These are phyloP conservation scores for Tolypocladium cylindrosporum DNA, from an alignment of 2,329 filamentous ascomycete genomes.

Conservation along the genomic window DNA sequence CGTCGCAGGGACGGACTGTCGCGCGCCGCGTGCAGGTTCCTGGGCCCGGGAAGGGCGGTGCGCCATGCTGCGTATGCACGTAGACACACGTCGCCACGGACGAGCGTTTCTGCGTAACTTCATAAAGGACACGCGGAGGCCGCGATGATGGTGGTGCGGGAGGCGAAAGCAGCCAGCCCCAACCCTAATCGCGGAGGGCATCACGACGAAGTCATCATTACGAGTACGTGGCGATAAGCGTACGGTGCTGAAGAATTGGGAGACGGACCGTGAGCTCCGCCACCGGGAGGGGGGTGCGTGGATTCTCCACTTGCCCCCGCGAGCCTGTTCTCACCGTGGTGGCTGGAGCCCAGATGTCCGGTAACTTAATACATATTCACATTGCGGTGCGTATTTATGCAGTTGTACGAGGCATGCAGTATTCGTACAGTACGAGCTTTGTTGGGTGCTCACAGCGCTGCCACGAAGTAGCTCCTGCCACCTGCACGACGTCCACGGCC, in stretches of 20 bases:
- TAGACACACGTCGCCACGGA: not conserved
- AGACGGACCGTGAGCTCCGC: not conserved
- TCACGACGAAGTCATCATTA: not conserved
- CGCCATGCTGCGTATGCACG: not conserved
- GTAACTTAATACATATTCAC: not conserved
- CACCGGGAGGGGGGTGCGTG: not conserved
- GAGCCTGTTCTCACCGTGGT: not conserved
- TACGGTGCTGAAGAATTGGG: not conserved
- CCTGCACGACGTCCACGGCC: not conserved
- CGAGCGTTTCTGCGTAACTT: not conserved
- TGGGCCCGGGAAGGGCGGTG: not conserved
- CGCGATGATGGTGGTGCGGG: not conserved
- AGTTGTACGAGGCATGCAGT: not conserved
- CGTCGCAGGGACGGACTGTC: not conserved
- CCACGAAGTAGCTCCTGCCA: not conserved
- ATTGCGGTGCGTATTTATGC: not conserved
- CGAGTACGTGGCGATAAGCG: not conserved
- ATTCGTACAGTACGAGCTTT: no score
- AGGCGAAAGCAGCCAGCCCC: not conserved
- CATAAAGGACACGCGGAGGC: not conserved
- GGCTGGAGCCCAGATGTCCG: not conserved
- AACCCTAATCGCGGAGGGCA: not conserved
- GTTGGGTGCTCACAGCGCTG: not conserved
- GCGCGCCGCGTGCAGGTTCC: not conserved
- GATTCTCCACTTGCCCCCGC: not conserved